Evolutionary conservation across 306 rosid species (phyloP), one percentile per base, ranked within the genome.

Genomic region (Gynostemma pentaphyllum): DNA sequence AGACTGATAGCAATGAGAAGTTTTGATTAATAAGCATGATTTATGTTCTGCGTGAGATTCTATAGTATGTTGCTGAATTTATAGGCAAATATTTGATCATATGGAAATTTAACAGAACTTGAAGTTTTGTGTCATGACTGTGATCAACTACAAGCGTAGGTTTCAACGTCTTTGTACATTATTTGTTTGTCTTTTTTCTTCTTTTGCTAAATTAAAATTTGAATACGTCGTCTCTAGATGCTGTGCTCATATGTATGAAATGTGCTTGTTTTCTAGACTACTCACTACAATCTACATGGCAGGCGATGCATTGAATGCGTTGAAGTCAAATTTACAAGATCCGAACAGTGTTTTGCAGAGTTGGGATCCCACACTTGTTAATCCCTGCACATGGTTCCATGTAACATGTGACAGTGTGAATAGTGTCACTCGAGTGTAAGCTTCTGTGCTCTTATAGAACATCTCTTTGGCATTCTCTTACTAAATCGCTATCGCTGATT

Each of bases 331-430:
- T 75, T 62, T 92, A 75, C 66, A 6, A n/a, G 99, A 92, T 81
- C 97, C 99, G 64, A 86, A 86, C 67, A 87, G 80, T 68, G 94
- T 86, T 69, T 79, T 92, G 53, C 90, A 84, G 71, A 92, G 94
- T 73, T 92, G 99, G 99, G 94, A 88, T 81, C 72, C 94, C 19
- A 84, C 94, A 12, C 95, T 88, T 22, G 95, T 88, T 57, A 86
- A 88, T 84, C 99, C 99, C 56, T 92, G 97, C 66, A 86, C 97
- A 1, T 92, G 99, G 99, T 92, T 88, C 70, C 95, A 92, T 46
- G 95, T 92, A 56, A 82, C 95, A 16, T 92, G 99, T 79, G 84
- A 82, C 51, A 74, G 78, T 28, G 88, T 84, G 24, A 86, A 86
- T 64, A 76, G 87, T 36, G 99, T 92, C 64, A 92, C 96, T n/a